These are phyloP conservation scores for Alternaria sp. DNA, from an alignment of 2,329 filamentous ascomycete species.

Conservation along the genomic window DNA sequence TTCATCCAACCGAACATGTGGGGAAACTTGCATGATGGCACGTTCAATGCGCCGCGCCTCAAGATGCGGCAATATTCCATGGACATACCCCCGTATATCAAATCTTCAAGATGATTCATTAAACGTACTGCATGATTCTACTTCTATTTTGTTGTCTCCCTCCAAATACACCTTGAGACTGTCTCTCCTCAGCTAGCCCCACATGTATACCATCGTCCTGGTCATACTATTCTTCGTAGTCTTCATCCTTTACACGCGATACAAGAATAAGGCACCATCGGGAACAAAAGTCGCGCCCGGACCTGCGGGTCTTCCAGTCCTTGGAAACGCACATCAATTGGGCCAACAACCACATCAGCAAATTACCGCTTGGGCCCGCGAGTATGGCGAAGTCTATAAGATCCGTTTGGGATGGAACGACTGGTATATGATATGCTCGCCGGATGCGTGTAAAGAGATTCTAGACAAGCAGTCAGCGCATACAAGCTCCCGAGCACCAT, in stretches of 20 bases:
- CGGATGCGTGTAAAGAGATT: conserved; percentile 56
- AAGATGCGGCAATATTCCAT: neutral
- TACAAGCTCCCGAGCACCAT: conserved; percentile 50
- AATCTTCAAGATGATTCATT: neutral
- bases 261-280: conserved; percentile 23
- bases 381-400: conserved; percentile 59
- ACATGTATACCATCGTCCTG: conserved; percentile 31
- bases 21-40: conserved; percentile 14
- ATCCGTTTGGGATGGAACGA: conserved; percentile 57
- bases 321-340: conserved; percentile 44
- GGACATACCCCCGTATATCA: neutral
- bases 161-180: neutral
- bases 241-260: conserved; percentile 23
- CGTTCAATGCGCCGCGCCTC: conserved; percentile 4
- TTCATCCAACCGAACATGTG: conserved; percentile 21
- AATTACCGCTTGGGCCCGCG: conserved; percentile 49
- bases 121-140: neutral
- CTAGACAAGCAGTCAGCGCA: conserved; percentile 53
- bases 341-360: conserved; percentile 41
- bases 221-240: conserved; percentile 20
- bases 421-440: conserved; percentile 58
- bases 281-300: conserved; percentile 33
- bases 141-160: neutral
- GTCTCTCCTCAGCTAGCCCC: conserved; percentile 10
- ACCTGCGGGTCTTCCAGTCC: conserved; percentile 36